Evolutionary conservation across 2,329 filamentous ascomycete species (phyloP).

Genomic region (Aureobasidium uvarum): DNA sequence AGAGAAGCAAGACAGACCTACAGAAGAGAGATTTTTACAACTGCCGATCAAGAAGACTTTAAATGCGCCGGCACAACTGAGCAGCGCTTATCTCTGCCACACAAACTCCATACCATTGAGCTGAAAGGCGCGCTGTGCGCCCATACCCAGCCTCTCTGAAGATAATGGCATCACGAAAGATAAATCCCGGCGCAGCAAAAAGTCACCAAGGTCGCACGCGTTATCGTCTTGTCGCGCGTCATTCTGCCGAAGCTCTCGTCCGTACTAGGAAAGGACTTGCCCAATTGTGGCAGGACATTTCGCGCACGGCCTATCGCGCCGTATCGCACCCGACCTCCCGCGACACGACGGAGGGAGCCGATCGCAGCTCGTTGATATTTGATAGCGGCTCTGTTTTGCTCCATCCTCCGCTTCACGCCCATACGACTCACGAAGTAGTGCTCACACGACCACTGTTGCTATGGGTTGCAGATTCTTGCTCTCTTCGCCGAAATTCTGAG

Average conservation of each 20-base stretch:
- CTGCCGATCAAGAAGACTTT: slow-evolving; percentile 9
- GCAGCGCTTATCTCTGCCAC: not conserved
- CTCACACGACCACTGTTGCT: no score
- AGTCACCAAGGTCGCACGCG: not conserved
- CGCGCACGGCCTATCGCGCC: slow-evolving; percentile 1
- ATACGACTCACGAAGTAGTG: not conserved
- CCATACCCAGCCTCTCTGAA: not conserved
- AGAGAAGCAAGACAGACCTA: not conserved
- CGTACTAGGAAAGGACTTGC: not conserved
- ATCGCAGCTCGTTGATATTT: not conserved
- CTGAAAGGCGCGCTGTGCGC: slow-evolving; percentile 11
- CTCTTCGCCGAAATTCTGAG: not conserved
- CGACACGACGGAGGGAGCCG: not conserved
- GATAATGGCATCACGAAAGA: not conserved
- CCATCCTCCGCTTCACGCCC: not conserved
- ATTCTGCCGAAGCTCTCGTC: not conserved
- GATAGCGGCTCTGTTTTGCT: not conserved
- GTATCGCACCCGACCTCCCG: not conserved
- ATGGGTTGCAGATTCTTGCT: not conserved
- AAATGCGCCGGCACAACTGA: slow-evolving; percentile 5
- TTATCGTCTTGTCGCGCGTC: slow-evolving; percentile 5
- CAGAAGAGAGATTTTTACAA: not conserved
- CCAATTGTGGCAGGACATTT: not conserved
- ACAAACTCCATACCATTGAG: slow-evolving; percentile 16
- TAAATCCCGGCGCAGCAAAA: not conserved